Conservation (phyloP, 2,329 filamentous ascomycete genomes). For the Aspergillus oerlinghausenensis region DNA sequence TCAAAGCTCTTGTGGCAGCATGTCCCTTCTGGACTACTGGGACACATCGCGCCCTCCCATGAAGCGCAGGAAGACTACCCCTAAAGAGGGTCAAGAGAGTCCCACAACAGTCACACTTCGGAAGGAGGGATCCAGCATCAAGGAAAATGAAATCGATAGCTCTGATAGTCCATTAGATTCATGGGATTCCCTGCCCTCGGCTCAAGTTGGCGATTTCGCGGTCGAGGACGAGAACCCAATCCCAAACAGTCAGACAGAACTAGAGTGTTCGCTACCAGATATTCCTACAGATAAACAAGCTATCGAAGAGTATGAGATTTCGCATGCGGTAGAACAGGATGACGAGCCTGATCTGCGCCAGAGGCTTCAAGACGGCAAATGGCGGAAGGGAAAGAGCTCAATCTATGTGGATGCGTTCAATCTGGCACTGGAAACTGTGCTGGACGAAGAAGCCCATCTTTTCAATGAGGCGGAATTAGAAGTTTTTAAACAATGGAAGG, state of each 20-base stretch:
- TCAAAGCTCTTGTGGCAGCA: slow-evolving; percentile 16
- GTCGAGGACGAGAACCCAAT: slow-evolving; percentile 3
- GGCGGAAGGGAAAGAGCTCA: slow-evolving; percentile 74
- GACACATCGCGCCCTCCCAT: slow-evolving; percentile 26
- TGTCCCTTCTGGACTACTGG: slow-evolving; percentile 36
- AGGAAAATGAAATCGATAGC: background rate
- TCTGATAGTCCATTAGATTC: slow-evolving; percentile 32
- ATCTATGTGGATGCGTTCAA: slow-evolving; percentile 98
- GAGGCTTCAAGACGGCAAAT: slow-evolving; percentile 55
- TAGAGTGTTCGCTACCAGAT: slow-evolving; percentile 67
- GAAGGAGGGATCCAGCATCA: slow-evolving; percentile 8
- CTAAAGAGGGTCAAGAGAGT: slow-evolving; percentile 5
- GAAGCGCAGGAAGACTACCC: slow-evolving; percentile 30
- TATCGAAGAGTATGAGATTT: slow-evolving; percentile 73
- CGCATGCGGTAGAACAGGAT: slow-evolving; percentile 53
- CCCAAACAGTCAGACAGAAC: slow-evolving; percentile 53
- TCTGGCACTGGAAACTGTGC: slow-evolving; percentile 79
- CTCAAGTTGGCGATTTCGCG: background rate
- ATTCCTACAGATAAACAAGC: slow-evolving; percentile 65
- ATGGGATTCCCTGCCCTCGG: slow-evolving; percentile 20
- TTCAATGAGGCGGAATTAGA: slow-evolving; percentile 75
- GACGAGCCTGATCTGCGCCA: slow-evolving; percentile 41
- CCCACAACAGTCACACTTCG: background rate
- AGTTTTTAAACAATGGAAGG: slow-evolving; percentile 72
- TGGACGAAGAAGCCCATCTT: slow-evolving; percentile 81